Base-by-base conservation (phyloP, 192 early-diverging fungal genomes). In the Phycomyces blakesleeanus region DNA sequence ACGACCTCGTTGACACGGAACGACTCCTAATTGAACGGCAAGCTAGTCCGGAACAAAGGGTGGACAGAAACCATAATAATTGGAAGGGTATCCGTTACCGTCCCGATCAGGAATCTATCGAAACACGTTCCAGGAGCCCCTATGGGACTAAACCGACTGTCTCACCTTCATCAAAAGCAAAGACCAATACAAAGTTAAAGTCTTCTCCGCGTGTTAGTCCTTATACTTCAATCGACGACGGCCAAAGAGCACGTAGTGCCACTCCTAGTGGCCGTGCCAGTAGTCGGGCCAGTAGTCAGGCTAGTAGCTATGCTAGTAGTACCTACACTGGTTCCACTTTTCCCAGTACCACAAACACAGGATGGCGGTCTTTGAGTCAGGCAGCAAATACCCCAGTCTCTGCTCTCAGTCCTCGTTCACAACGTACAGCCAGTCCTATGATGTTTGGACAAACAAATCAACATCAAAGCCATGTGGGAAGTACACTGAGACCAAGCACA, bases 1-100 rank as follows among this genome's bases (percentile, higher is more conserved):
- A 37, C 24, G 67, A 75, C 26, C 49, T 75, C 8, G 42, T 59
- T 12, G 67, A 75, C n/a, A 58, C 59, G 20, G 66, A 68, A 49
- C 66, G 49, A 16, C 27, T 27, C 27, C 50, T 55, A 20, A 20
- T 63, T 16, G 38, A 40, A 27, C 25, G 38, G 20, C 57, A 12
- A 14, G 29, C 51, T 24, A 60, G 40, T 40, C 40, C 58, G 12
- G 58, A 40, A 47, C 58, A 60, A 49, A 60, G 42, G 27, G 26
- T 34, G 21, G 59, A 55, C n/a, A 58, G 34, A 47, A 60, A 37
- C 38, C 27, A 15, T 29, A 58, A 38, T 21, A 25, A 20, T 44
- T 68, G 66, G 66, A 57, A 29, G 37, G 52, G 50, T 27, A 55
- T 61, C 26, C 58, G 66, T 14, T 51, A 58, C 29, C 58, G 66